Conservation (phyloP, 352 stramenopile genomes). For the Phytopythium chamaehyphon region DNA sequence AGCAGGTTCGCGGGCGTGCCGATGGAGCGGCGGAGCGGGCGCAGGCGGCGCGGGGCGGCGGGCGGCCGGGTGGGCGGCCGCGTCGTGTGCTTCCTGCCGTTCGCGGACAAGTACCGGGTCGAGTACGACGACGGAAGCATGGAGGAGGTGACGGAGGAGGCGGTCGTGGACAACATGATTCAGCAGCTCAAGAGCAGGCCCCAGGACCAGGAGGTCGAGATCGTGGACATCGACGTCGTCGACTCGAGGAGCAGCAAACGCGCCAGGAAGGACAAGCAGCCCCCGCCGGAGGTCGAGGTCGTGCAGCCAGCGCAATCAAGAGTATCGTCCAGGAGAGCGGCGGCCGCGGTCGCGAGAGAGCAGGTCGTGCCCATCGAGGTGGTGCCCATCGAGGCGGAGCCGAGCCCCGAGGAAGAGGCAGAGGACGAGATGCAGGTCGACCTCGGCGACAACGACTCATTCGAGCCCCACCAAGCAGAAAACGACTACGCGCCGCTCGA, state of each 20-base stretch:
- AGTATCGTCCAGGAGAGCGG: conserved; percentile 11
- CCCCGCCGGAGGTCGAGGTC: conserved; percentile 2
- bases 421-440: too few relatives aligned
- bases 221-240: conserved; percentile 8
- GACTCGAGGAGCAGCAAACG: conserved; percentile 15
- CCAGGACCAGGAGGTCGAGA: conserved; percentile 6
- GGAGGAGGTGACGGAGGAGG: conserved; percentile 43
- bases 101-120: conserved; percentile 51
- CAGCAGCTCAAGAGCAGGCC: conserved; percentile 20
- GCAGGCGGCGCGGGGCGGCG: neutral
- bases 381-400: conserved; percentile 4
- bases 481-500: neutral
- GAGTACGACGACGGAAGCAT: conserved; percentile 44
- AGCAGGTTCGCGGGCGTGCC: conserved; percentile 53
- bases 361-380: conserved; percentile 9
- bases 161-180: conserved; percentile 64
- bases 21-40: conserved; percentile 1
- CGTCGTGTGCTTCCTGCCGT: conserved; percentile 58
- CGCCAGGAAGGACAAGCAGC: conserved; percentile 9
- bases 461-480: neutral
- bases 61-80: conserved; percentile 14
- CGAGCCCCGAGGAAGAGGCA: too few relatives aligned
- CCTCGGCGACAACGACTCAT: neutral
- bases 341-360: conserved; percentile 3
- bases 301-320: conserved; percentile 6